These are phyloP conservation scores for Asterophora lycoperdoides DNA, from an alignment of 768 basidiomycete genomes.

Conservation along the genomic window DNA sequence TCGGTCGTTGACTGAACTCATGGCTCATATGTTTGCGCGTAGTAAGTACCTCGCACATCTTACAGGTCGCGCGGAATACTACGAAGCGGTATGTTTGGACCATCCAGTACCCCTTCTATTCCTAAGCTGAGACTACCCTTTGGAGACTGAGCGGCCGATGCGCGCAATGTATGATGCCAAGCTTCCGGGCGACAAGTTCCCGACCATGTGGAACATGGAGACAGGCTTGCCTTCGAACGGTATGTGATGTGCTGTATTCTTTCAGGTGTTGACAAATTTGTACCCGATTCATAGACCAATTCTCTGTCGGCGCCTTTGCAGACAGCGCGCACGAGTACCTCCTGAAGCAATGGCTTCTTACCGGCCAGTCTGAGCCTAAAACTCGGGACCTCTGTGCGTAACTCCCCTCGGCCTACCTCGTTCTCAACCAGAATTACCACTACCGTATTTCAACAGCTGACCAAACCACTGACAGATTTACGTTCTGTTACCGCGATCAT, in stretches of 20 bases:
- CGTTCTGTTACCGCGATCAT: constrained; percentile 47
- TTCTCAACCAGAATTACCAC: neutral
- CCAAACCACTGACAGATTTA: constrained; percentile 29
- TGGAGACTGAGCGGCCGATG: constrained; percentile 42
- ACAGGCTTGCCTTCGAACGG: constrained; percentile 42
- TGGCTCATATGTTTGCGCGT: constrained; percentile 4
- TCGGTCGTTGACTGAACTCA: constrained; percentile 6
- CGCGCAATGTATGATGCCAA: constrained; percentile 44
- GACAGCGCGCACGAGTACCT: constrained; percentile 71
- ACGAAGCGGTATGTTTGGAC: constrained; percentile 33
- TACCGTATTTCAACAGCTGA: constrained; percentile 27
- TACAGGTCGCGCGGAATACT: constrained; percentile 64
- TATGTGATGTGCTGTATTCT: constrained; percentile 16
- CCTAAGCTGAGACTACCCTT: constrained; percentile 21
- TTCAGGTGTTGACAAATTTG: too few species aligned
- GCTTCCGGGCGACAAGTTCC: constrained; percentile 48
- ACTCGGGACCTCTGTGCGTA: constrained; percentile 53
- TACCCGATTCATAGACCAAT: constrained; percentile 26
- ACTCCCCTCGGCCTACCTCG: constrained; percentile 21
- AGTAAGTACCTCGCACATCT: constrained; percentile 76
- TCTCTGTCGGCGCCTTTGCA: constrained; percentile 52
- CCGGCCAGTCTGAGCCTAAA: constrained; percentile 46
- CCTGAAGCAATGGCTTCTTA: constrained; percentile 64
- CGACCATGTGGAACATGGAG: constrained; percentile 45
- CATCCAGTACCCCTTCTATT: neutral